Conservation (phyloP, 768 basidiomycete genomes). For the Floccularia luteovirens region DNA sequence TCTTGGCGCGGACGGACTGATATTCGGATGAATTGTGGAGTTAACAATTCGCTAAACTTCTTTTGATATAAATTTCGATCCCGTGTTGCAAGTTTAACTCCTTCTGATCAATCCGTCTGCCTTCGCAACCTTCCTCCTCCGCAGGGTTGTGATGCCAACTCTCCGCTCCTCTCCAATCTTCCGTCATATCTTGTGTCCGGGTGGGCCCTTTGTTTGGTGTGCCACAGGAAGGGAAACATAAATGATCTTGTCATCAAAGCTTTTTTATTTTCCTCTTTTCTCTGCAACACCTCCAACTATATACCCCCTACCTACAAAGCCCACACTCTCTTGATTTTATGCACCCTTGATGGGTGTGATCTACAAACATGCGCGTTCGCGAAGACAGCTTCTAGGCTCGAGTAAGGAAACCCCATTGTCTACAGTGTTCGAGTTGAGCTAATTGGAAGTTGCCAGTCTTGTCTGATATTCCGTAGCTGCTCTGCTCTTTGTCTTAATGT, state of each 20-base stretch:
- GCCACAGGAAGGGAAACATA: slow-evolving; percentile 3
- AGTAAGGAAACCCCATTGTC: background rate
- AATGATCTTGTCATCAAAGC: background rate
- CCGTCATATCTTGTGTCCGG: background rate
- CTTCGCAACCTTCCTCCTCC: no score
- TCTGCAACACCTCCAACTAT: background rate
- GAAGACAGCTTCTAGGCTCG: slow-evolving; percentile 12
- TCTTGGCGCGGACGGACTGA: background rate
- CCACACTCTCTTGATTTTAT: background rate
- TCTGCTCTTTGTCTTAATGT: background rate
- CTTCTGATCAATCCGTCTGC: no score
- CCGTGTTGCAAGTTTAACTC: no score
- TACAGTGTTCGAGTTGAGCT: background rate
- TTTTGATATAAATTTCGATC: background rate
- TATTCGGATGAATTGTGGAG: background rate
- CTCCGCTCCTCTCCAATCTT: no score
- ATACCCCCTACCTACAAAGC: background rate
- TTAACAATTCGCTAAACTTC: background rate
- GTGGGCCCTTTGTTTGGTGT: background rate
- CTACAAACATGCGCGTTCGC: slow-evolving; percentile 4
- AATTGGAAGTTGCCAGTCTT: background rate
- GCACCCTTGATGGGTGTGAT: slow-evolving; percentile 18
- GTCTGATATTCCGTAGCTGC: background rate
- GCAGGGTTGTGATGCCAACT: no score
- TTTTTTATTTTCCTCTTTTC: background rate